Conservation (phyloP, 164 flowering plant genomes). For the Chloranthus sessilifolius region DNA sequence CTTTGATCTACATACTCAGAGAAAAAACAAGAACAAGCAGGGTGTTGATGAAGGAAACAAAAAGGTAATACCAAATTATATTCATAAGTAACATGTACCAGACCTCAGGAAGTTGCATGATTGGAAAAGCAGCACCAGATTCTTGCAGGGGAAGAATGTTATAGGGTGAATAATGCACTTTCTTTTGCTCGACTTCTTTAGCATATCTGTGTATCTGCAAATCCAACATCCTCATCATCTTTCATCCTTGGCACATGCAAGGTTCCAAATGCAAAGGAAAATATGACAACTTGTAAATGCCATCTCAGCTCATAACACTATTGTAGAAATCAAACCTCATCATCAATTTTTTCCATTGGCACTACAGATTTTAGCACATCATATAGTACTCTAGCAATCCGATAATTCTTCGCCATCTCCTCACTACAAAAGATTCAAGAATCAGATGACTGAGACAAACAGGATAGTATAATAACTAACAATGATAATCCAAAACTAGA, state of each 20-base stretch:
- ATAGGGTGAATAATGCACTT: conserved; percentile 60
- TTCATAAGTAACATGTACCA: conserved; percentile 7
- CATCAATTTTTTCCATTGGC: conserved; percentile 47
- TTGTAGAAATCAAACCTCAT: conserved; percentile 42
- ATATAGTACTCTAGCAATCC: conserved; percentile 76
- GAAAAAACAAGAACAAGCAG: not conserved
- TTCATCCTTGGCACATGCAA: not conserved
- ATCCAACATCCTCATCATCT: conserved; percentile 6
- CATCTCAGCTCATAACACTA: not conserved
- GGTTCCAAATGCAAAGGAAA: conserved; percentile 5
- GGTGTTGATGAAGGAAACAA: not conserved
- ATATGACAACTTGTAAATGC: not conserved
- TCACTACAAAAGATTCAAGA: conserved; percentile 41
- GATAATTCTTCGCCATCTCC: conserved; percentile 91
- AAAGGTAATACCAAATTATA: not conserved
- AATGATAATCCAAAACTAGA: not conserved
- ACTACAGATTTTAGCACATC: conserved; percentile 79
- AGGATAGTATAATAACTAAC: not conserved
- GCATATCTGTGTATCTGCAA: conserved; percentile 65
- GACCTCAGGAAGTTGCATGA: conserved; percentile 97
- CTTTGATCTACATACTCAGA: conserved; percentile 62
- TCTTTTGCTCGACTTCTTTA: conserved; percentile 62
- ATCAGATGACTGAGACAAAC: conserved; percentile 1
- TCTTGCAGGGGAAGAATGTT: conserved; percentile 88
- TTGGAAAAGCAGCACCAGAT: conserved; percentile 65